Base-by-base conservation (phyloP, 495 filamentous ascomycete genomes). In the Mytilinidion resinicola region DNA sequence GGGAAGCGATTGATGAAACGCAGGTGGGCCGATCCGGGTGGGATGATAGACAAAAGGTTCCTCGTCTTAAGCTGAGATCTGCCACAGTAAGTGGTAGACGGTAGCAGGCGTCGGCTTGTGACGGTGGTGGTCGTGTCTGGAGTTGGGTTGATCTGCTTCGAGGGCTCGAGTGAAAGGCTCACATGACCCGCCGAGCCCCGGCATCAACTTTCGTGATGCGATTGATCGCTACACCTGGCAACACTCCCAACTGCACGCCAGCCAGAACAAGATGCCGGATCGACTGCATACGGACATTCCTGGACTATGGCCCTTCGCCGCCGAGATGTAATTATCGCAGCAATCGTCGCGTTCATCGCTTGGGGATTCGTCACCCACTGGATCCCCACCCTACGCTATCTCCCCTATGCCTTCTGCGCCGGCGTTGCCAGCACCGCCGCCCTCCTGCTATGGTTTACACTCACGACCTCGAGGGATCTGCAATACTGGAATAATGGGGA, bases 281-380 rank as follows among this genome's bases (percentile, higher is more conserved):
- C 46, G 46, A 46, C 53, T 55, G 50, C 51, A 41, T 42, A 39
- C 38, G 49, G 43, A 38, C 12, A 19, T 52, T 30, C 42, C 47
- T 61, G 57, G 62, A 85, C 72, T 77, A 96, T 93, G 88, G 82
- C 80, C 80, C 81, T 92, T 77, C 82, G 79, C 71, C 80, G 80
- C 75, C 84, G 84, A 79, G 79, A 93, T 80, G 76, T 90, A 67
- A 76, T 83, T 68, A 66, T 90, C 65, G 82, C 86, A 64, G 80
- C 80, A 67, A 72, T 88, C 63, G 82, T 78, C 69, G 79, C 71
- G 62, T 95, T 95, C 71, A 78, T 96, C 64, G 82, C 89, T 61
- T 96, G 91, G 91, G 89, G 87, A 19, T 84, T 88, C 68, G 80
- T 84, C 35, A 83, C 89, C 59, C 81, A 84, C 73, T 93, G 88